A percentile compares a stretch with the other conserved stretches of the same genome.
Evolutionary conservation across 2,329 filamentous ascomycete genomes (phyloP).

Genomic region (Claviceps digitariae): DNA sequence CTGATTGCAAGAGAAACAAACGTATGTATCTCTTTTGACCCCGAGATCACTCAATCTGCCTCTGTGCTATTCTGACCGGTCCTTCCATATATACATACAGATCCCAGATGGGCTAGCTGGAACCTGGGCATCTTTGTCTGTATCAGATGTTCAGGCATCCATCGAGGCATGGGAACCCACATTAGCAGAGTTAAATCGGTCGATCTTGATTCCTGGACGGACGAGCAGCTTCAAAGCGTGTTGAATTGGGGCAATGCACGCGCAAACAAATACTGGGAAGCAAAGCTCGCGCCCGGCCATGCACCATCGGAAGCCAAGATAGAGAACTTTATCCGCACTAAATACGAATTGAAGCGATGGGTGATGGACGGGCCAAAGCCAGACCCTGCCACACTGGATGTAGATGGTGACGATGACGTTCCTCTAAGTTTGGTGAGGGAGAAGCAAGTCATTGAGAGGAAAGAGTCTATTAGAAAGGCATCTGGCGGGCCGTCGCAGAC

Average conservation of each 20-base stretch:
- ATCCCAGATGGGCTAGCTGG: constrained; percentile 98
- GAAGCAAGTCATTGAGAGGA: constrained; percentile 49
- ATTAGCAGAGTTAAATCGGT: constrained; percentile 97
- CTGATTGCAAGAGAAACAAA: constrained; percentile 98
- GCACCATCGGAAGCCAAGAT: constrained; percentile 95
- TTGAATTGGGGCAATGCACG: constrained; percentile 90
- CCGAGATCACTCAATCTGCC: neutral
- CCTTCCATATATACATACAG: constrained; percentile 28
- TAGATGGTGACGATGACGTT: constrained; percentile 74
- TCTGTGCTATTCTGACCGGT: constrained; percentile 2
- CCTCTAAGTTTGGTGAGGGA: constrained; percentile 49
- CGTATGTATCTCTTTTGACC: constrained; percentile 41
- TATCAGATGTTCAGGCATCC: constrained; percentile 96
- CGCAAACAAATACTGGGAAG: constrained; percentile 98
- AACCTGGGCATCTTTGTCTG: constrained; percentile 95
- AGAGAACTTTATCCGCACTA: constrained; percentile 98
- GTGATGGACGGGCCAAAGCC: constrained; percentile 96
- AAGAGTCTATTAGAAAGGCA: constrained; percentile 47
- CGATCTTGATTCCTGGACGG: constrained; percentile 95
- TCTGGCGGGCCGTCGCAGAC: constrained; percentile 31
- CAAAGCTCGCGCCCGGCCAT: constrained; percentile 81
- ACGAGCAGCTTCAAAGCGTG: constrained; percentile 91
- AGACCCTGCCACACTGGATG: constrained; percentile 77
- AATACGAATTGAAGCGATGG: constrained; percentile 98
- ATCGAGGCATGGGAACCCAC: constrained; percentile 97